phyloP scores from a whole-genome alignment of 2,329 filamentous ascomycete genomes.

The Aspergillus sp. region DNA sequence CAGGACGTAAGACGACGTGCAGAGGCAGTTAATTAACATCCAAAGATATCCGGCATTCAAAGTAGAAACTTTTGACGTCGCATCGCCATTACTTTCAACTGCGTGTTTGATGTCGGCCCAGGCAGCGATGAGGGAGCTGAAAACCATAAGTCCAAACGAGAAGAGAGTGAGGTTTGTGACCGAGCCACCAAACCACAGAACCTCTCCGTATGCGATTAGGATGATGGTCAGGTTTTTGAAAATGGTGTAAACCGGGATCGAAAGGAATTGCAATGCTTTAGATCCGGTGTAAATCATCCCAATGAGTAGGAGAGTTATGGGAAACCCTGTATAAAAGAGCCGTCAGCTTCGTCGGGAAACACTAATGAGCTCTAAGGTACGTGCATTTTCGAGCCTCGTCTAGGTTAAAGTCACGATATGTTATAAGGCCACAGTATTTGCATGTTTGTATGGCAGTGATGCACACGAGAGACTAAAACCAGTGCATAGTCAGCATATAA shows the following conservation, averaged over 20 bases:
- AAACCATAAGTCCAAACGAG: constrained; percentile 94
- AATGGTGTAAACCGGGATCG: constrained; percentile 97
- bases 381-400: constrained; percentile 91
- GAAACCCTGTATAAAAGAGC: constrained; percentile 69
- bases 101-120: constrained; percentile 96
- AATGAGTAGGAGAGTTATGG: constrained; percentile 90
- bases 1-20: constrained; percentile 84
- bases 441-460: constrained; percentile 78
- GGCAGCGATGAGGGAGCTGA: constrained; percentile 90
- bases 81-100: constrained; percentile 64
- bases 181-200: constrained; percentile 94
- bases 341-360: constrained; percentile 5
- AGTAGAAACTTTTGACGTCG: constrained; percentile 76
- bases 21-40: constrained; percentile 97
- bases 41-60: constrained; percentile 94
- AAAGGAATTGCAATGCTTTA: constrained; percentile 93
- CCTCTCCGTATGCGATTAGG: constrained; percentile 96
- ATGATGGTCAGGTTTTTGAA: constrained; percentile 99
- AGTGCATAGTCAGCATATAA: not conserved
- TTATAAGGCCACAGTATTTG: constrained; percentile 80
- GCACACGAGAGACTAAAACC: constrained; percentile 78
- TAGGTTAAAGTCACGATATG: constrained; percentile 77
- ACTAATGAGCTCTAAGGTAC: constrained; percentile 30
- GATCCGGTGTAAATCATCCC: constrained; percentile 99
- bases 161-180: constrained; percentile 85